Percentiles rank a stretch among this genome's conserved stretches.
phyloP scores from a whole-genome alignment of 2,329 filamentous ascomycete genomes.

The Ophiosphaerella herpotricha region DNA sequence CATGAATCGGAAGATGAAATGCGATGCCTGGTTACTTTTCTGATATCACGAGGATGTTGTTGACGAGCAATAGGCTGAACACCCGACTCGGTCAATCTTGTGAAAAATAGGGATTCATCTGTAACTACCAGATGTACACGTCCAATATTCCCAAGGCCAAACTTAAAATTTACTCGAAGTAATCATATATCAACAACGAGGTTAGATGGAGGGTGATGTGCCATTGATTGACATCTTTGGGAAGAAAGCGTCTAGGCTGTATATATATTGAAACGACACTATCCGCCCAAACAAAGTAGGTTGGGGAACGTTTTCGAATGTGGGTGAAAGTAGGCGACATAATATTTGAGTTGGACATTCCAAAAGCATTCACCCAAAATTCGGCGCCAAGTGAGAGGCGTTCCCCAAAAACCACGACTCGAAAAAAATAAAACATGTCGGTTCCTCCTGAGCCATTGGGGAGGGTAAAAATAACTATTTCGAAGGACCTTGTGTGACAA shows the following conservation, averaged over 20 bases:
- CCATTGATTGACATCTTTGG: slow-evolving; percentile 5
- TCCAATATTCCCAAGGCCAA: not conserved
- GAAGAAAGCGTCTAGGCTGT: too few relatives aligned
- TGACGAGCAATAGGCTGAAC: slow-evolving; percentile 22
- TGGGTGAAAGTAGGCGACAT: too few relatives aligned
- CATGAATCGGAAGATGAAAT: slow-evolving; percentile 41
- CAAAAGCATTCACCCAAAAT: too few relatives aligned
- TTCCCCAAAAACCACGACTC: too few relatives aligned
- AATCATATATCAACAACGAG: slow-evolving; percentile 20
- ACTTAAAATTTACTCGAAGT: slow-evolving; percentile 14
- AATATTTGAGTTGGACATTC: too few relatives aligned
- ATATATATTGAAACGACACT: not conserved
- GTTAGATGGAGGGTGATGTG: slow-evolving; percentile 14
- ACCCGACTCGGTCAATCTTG: slow-evolving; percentile 29
- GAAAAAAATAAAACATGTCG: too few relatives aligned
- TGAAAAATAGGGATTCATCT: slow-evolving; percentile 27
- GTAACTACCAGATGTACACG: slow-evolving; percentile 22
- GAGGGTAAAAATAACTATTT: not conserved
- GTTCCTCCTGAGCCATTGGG: too few relatives aligned
- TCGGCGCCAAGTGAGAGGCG: too few relatives aligned
- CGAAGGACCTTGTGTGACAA: slow-evolving; percentile 9
- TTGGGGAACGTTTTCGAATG: too few relatives aligned
- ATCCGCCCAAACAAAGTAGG: too few relatives aligned
- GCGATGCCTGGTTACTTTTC: slow-evolving; percentile 26
- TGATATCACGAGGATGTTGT: slow-evolving; percentile 13